Base-by-base conservation (phyloP, 768 basidiomycete genomes). In the Epithele typhae region DNA sequence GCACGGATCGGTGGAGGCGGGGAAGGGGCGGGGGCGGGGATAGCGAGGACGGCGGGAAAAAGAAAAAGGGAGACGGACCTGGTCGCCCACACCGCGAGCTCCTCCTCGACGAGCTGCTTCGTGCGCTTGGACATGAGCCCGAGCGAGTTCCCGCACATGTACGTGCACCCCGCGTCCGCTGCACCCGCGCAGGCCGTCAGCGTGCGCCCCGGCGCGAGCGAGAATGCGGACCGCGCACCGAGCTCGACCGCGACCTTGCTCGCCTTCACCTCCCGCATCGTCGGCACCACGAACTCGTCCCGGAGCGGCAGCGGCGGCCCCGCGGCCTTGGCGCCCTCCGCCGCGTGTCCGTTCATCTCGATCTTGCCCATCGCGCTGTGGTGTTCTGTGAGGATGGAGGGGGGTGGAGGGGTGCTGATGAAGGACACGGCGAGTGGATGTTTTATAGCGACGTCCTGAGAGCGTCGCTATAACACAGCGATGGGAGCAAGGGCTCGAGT, bases 91-190 rank as follows among this genome's bases (percentile, higher is more conserved):
- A 84, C 83, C 40, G 76, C 62, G 41, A 98, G 66, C 65, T 99
- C 96, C 65, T 95, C 80, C 52, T 86, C 69, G 14, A 98, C 71
- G 36, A 93, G 72, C 50, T 73, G 63, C 52, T 77, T 75, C 24
- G 93, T 87, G 30, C 79, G 73, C 62, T 82, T 89, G 36, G 88
- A 79, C 59, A 90, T 70, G 45, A 86, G 74, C 4, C 96, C 96
- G 9, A 98, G 77, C 21, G 93, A 97, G 69, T 99, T 98, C 25
- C 96, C 96, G 63, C 91, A 94, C 42, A 99, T 81, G 65, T 99
- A 99, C 25, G 83, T 80, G 64, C 81, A 83, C 45, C 72, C 68
- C 45, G 50, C 25, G 40, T 60, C 59, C 54, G 53, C 61, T 62
- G 39, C 27, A n/a, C 40, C 24, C 12, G 22, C 7, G 11, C 5